Base-by-base conservation (phyloP, 768 basidiomycete species). In the Tricholoma bakamatsutake region DNA sequence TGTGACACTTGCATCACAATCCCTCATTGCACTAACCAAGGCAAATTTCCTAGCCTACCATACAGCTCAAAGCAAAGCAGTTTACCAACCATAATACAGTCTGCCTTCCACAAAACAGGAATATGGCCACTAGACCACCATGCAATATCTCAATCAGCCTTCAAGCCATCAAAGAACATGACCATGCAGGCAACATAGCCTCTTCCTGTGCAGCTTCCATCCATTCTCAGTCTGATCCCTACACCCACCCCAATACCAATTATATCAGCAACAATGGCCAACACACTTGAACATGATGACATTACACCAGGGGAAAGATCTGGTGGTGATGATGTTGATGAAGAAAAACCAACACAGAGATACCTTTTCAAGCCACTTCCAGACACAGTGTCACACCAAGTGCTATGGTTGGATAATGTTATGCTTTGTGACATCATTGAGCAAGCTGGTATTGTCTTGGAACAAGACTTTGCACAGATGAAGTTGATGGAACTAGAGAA, bases 141-240 rank as follows among this genome's bases (percentile, higher is more conserved):
- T 34, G 37, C 46, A 30, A 50, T 57, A 18, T 57, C 57, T 2
- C 35, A 50, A 11, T 45, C 45, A 30, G 49, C 54, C 35, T 64
- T 60, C 49, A 52, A 58, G 39, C 63, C 63, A 28, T n/a, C 62
- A 48, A 58, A 59, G 33, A 61, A 61, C 24, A 63, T 57, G 7
- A 59, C 60, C 0, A 59, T 40, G 8, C 50, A 59, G 42, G 53
- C 62, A 13, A 57, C 57, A 46, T 53, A 58, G 43, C 60, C 57
- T 7, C 42, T 62, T 27, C 49, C 60, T 21, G 51, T 51, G 1
- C n/a, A 48, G 21, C 55, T 62, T 5, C 53, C 62, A 15, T 45
- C 56, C 11, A 34, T 62, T 34, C 54, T 62, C 17, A 31, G 27
- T 49, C 47, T 11, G 10, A 49, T 49, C 9, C 47, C 47, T 13